These are phyloP conservation scores for Microthlaspi erraticum DNA, from an alignment of 345 rosid genomes.

Conservation along the genomic window DNA sequence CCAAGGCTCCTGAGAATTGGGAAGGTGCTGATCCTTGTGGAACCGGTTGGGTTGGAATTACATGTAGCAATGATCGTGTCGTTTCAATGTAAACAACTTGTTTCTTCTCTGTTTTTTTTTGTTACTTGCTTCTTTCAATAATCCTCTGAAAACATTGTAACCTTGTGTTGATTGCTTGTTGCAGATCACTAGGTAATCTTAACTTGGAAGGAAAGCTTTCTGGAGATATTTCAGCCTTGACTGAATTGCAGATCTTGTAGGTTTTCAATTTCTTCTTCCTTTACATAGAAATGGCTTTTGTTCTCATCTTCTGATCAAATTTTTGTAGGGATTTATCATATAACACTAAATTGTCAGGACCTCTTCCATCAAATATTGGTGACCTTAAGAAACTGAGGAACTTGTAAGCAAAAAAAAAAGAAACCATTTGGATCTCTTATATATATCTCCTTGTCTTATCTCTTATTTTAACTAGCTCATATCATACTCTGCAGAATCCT, in stretches of 20 bases:
- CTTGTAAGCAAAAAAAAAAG: constrained; percentile 58
- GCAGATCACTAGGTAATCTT: constrained; percentile 66
- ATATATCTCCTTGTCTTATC: neutral
- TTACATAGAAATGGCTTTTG: neutral
- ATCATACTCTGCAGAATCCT: constrained; percentile 56
- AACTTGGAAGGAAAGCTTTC: constrained; percentile 62
- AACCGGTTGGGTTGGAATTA: constrained; percentile 69
- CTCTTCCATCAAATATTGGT: constrained; percentile 70
- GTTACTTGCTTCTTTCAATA: neutral
- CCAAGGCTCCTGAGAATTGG: constrained; percentile 66
- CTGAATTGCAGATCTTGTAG: constrained; percentile 71
- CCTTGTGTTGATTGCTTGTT: constrained; percentile 27
- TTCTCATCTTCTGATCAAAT: constrained; percentile 35
- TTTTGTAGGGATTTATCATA: constrained; percentile 78
- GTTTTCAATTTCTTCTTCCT: constrained; percentile 34
- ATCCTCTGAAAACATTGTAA: neutral
- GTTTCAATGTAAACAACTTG: constrained; percentile 55
- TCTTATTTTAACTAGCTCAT: constrained; percentile 8
- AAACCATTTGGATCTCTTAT: constrained; percentile 8
- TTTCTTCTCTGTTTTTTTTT: constrained; percentile 3
- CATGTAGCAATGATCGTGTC: constrained; percentile 56
- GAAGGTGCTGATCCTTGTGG: constrained; percentile 75
- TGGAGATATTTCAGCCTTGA: constrained; percentile 57
- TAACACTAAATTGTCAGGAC: constrained; percentile 64
- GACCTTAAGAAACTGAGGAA: constrained; percentile 56